These are phyloP conservation scores for Kalanchoe fedtschenkoi DNA, from an alignment of 164 flowering plant genomes.

Conservation along the genomic window DNA sequence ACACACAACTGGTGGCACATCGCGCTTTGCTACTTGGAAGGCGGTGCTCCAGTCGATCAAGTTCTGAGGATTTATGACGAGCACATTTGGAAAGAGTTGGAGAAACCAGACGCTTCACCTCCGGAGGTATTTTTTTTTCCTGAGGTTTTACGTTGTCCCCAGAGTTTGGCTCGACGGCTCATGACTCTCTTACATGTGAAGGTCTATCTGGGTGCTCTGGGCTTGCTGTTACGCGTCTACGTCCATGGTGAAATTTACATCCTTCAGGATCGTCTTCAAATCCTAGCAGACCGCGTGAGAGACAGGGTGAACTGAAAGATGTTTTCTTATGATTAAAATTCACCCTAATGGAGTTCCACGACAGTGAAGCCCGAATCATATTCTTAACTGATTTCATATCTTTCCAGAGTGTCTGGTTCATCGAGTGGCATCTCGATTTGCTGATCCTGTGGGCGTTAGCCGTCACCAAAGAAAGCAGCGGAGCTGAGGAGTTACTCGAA, in stretches of 20 bases:
- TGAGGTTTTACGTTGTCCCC: background rate
- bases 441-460: conserved; percentile 75
- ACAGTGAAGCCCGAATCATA: no score
- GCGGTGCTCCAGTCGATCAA: conserved; percentile 38
- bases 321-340: background rate
- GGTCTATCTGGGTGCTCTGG: conserved; percentile 82
- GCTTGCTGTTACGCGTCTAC: conserved; percentile 55
- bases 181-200: conserved; percentile 14
- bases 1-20: conserved; percentile 99
- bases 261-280: conserved; percentile 50
- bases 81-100: conserved; percentile 67
- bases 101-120: conserved; percentile 43
- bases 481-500: conserved; percentile 51
- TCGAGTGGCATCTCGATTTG: conserved; percentile 84
- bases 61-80: conserved; percentile 64
- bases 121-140: conserved; percentile 44
- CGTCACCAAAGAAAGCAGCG: conserved; percentile 23
- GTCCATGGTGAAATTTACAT: conserved; percentile 38
- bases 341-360: no score
- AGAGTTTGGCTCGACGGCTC: background rate
- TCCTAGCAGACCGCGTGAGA: conserved; percentile 28
- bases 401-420: conserved; percentile 50
- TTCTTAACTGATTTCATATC: no score
- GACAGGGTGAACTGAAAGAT: conserved; percentile 49
- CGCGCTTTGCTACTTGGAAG: conserved; percentile 91